Percentiles rank a stretch among this genome's conserved stretches.
Evolutionary conservation across 1,284 basidiomycete species (phyloP).

Genomic region (Coniferiporia weirii): DNA sequence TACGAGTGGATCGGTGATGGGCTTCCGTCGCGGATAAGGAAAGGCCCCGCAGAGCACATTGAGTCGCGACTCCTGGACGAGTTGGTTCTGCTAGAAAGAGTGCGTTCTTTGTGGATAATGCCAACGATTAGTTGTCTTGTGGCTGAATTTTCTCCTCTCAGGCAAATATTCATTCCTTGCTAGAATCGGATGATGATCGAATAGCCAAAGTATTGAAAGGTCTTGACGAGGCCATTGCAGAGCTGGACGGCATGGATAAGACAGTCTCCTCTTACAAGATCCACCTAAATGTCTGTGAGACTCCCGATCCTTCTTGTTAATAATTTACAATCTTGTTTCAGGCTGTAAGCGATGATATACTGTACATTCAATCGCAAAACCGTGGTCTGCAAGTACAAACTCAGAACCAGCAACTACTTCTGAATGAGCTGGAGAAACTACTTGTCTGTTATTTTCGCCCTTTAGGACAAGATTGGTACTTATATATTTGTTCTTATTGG

Average conservation of each 20-base stretch:
- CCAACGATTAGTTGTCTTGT: conserved; percentile 7
- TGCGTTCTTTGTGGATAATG: conserved; percentile 29
- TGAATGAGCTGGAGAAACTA: conserved; percentile 80
- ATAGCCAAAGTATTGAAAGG: conserved; percentile 83
- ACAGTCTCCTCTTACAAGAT: conserved; percentile 89
- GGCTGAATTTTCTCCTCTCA: conserved; percentile 29
- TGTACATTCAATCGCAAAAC: conserved; percentile 94
- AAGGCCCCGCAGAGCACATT: conserved; percentile 82
- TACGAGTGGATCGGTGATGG: conserved; percentile 90
- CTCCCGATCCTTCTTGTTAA: not conserved
- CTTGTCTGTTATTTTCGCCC: conserved; percentile 46
- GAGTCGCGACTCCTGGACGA: conserved; percentile 84
- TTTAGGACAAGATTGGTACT: not conserved
- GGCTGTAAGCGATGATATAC: conserved; percentile 93
- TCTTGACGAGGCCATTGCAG: conserved; percentile 81
- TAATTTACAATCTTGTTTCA: conserved; percentile 28
- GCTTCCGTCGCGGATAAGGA: conserved; percentile 34
- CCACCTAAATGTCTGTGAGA: conserved; percentile 70
- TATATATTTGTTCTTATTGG: conserved; percentile 5
- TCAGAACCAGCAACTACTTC: conserved; percentile 85
- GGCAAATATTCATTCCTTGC: conserved; percentile 96
- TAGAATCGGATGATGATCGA: conserved; percentile 86
- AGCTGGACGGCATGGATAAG: conserved; percentile 84
- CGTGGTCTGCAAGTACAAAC: conserved; percentile 96
- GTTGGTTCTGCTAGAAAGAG: conserved; percentile 86